A percentile compares a stretch with the other conserved stretches of the same genome.
phyloP scores from a whole-genome alignment of 805 yeast species.

The Wickerhamiella lipophila region DNA sequence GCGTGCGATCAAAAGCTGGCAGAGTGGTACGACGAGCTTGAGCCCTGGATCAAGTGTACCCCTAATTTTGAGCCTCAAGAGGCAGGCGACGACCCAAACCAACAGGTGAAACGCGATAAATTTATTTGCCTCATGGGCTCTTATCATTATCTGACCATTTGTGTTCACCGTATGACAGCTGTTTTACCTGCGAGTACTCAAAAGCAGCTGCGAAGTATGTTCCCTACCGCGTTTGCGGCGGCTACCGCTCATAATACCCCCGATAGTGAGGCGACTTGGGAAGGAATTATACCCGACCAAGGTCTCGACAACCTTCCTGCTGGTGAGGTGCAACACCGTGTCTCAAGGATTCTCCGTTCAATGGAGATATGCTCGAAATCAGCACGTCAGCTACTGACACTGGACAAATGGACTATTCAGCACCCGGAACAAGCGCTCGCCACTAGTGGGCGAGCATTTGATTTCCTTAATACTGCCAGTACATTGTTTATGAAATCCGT shows the following conservation, averaged over 20 bases:
- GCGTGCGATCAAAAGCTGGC: slow-evolving; percentile 14
- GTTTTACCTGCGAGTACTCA: slow-evolving; percentile 17
- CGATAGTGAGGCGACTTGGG: background rate
- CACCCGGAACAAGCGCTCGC: background rate
- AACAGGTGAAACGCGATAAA: background rate
- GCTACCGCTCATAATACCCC: background rate
- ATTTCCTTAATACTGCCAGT: slow-evolving; percentile 1
- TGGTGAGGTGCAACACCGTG: slow-evolving; percentile 2
- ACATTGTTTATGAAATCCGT: slow-evolving; percentile 10
- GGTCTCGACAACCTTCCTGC: background rate
- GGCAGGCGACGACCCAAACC: background rate
- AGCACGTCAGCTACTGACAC: slow-evolving; percentile 3
- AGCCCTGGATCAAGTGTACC: slow-evolving; percentile 2
- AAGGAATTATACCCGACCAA: background rate
- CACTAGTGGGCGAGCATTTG: background rate
- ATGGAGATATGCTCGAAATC: slow-evolving; percentile 10
- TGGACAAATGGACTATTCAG: background rate
- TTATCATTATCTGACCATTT: slow-evolving; percentile 12
- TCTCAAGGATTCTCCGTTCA: slow-evolving; percentile 2
- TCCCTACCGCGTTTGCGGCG: background rate
- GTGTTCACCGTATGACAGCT: slow-evolving; percentile 20
- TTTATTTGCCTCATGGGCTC: background rate
- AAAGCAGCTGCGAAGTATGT: slow-evolving; percentile 7
- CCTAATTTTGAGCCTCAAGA: slow-evolving; percentile 3
- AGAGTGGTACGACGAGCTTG: slow-evolving; percentile 17